These are phyloP conservation scores for Coemansia sp. DNA, from an alignment of 192 early-diverging fungal species.

Conservation along the genomic window DNA sequence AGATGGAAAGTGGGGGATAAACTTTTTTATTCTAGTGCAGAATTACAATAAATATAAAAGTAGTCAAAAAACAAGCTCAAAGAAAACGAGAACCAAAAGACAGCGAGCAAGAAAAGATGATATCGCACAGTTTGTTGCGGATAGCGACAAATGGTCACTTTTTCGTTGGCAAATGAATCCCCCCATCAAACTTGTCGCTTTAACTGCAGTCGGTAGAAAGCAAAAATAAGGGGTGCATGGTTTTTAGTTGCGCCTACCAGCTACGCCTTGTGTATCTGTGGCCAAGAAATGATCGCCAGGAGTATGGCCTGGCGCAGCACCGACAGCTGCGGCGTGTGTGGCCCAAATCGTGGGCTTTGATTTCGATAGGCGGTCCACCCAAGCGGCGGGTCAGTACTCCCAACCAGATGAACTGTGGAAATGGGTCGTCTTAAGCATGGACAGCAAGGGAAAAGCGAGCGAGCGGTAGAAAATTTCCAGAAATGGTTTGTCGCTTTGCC, in stretches of 20 bases:
- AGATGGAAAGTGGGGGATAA: not conserved
- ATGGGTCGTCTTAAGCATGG: too few species aligned
- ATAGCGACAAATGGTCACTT: not conserved
- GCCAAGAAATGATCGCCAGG: slow-evolving; percentile 2
- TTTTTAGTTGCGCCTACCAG: too few species aligned
- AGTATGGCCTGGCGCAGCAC: not conserved
- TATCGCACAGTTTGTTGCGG: not conserved
- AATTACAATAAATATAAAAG: not conserved
- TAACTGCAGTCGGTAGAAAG: not conserved
- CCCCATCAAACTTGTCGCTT: not conserved
- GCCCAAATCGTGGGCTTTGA: not conserved
- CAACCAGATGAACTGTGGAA: too few species aligned
- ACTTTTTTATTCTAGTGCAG: not conserved
- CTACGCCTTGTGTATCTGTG: not conserved
- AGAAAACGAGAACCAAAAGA: not conserved
- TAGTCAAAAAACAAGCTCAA: not conserved
- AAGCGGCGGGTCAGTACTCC: too few species aligned
- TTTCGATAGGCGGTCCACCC: too few species aligned
- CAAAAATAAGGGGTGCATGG: not conserved
- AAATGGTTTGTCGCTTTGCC: slow-evolving; percentile 2
- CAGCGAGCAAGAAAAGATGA: not conserved
- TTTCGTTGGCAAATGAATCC: not conserved
- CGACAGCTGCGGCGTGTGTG: not conserved
- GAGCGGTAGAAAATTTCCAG: not conserved
- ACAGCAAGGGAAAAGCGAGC: too few species aligned